phyloP scores from a whole-genome alignment of 805 yeast species.

The Barnettozyma vustinii region DNA sequence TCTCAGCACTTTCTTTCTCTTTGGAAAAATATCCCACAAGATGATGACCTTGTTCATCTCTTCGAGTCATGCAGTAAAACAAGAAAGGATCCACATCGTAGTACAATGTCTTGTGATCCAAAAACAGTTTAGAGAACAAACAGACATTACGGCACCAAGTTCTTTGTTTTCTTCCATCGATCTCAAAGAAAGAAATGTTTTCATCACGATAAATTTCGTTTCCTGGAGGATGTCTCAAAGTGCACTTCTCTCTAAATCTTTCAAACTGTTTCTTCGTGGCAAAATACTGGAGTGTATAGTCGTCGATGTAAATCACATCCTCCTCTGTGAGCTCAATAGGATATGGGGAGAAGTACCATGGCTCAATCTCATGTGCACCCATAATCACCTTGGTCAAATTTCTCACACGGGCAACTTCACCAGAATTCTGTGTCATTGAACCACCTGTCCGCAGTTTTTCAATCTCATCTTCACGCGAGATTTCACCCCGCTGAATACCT shows the following conservation, averaged over 20 bases:
- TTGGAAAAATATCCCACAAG: constrained; percentile 95
- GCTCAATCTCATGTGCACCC: constrained; percentile 91
- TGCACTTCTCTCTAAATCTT: constrained; percentile 81
- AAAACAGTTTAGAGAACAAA: constrained; percentile 78
- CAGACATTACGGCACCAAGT: constrained; percentile 97
- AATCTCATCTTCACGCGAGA: constrained; percentile 86
- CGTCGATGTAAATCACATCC: constrained; percentile 86
- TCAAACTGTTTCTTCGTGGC: constrained; percentile 89
- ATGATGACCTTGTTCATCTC: constrained; percentile 91
- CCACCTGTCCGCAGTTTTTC: constrained; percentile 92
- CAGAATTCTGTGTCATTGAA: constrained; percentile 88
- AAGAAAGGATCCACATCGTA: constrained; percentile 98
- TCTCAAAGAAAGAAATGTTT: constrained; percentile 90
- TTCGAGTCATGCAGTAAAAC: constrained; percentile 90
- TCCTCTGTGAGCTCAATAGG: constrained; percentile 93
- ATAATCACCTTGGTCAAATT: constrained; percentile 73
- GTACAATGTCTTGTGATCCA: constrained; percentile 94
- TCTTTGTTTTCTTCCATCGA: constrained; percentile 93
- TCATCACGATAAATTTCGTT: constrained; percentile 95
- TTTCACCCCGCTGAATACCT: constrained; percentile 64
- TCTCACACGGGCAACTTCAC: constrained; percentile 86
- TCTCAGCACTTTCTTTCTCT: constrained; percentile 94
- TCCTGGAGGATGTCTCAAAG: constrained; percentile 95
- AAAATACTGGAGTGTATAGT: constrained; percentile 82
- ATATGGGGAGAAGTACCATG: constrained; percentile 98